phyloP scores from a whole-genome alignment of 2,329 filamentous ascomycete species.

The Zelopaecilomyces penicillatus region DNA sequence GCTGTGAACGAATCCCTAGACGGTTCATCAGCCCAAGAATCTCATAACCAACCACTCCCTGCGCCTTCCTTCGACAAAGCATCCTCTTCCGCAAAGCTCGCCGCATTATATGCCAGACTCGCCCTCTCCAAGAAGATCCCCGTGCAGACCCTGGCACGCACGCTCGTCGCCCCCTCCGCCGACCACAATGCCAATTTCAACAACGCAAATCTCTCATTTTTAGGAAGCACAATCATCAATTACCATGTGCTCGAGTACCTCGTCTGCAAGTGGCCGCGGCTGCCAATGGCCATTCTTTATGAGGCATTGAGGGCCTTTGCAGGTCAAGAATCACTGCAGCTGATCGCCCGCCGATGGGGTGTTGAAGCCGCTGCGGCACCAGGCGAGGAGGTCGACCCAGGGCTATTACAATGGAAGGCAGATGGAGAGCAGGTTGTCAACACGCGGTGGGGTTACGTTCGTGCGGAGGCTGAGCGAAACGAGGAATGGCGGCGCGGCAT shows the following conservation, averaged over 20 bases:
- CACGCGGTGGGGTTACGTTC: conserved; percentile 43
- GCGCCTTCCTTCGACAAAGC: conserved; percentile 65
- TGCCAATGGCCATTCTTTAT: conserved; percentile 83
- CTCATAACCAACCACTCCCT: conserved; percentile 39
- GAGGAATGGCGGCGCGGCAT: conserved; percentile 54
- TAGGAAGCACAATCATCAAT: conserved; percentile 75
- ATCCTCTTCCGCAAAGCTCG: conserved; percentile 72
- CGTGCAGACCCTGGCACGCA: conserved; percentile 74
- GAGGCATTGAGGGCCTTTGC: conserved; percentile 78
- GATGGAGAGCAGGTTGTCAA: conserved; percentile 36
- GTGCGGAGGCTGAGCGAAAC: conserved; percentile 39
- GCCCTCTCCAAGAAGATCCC: conserved; percentile 74
- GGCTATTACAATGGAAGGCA: conserved; percentile 70
- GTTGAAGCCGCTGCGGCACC: conserved; percentile 80
- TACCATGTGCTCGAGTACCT: conserved; percentile 88
- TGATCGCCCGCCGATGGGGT: conserved; percentile 80
- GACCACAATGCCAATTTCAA: conserved; percentile 76
- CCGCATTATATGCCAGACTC: conserved; percentile 84
- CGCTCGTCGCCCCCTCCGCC: conserved; percentile 78
- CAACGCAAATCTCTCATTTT: conserved; percentile 72
- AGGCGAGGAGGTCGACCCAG: conserved; percentile 85
- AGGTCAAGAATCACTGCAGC: conserved; percentile 64
- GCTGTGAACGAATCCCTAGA: conserved; percentile 16
- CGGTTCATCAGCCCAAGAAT: conserved; percentile 12
- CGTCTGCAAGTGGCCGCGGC: conserved; percentile 78